A percentile compares a stretch with the other conserved stretches of the same genome.
Evolutionary conservation across 1,284 basidiomycete species (phyloP).

Genomic region (Vanrija sp.): DNA sequence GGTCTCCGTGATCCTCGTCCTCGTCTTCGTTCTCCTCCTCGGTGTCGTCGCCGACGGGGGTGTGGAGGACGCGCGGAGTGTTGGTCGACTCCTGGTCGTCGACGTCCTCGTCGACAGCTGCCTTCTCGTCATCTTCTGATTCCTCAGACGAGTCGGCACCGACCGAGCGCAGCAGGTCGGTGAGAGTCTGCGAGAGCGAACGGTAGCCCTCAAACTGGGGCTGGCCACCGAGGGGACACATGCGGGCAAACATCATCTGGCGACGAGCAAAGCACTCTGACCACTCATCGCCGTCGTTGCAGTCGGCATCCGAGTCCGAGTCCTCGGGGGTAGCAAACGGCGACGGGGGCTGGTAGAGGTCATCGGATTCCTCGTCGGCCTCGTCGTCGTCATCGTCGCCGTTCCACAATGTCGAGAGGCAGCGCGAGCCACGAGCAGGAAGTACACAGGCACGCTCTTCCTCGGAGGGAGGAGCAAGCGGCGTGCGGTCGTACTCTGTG

Average conservation of each 20-base stretch:
- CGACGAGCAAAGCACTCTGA: constrained; percentile 41
- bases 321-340: constrained; percentile 19
- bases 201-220: constrained; percentile 46
- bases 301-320: constrained; percentile 7
- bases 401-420: constrained; percentile 17
- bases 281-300: constrained; percentile 26
- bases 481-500: constrained; percentile 49
- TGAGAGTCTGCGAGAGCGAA: constrained; percentile 37
- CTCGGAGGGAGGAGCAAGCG: constrained; percentile 48
- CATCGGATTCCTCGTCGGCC: constrained; percentile 6
- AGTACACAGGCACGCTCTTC: constrained; percentile 46
- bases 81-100: constrained; percentile 1
- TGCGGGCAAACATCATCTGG: constrained; percentile 44
- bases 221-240: constrained; percentile 25
- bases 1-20: background rate
- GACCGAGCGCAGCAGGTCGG: constrained; percentile 28
- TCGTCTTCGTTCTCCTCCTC: too few species aligned
- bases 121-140: background rate
- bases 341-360: constrained; percentile 8
- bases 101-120: constrained; percentile 1
- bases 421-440: constrained; percentile 44
- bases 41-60: background rate
- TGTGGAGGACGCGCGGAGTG: background rate
- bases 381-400: constrained; percentile 19
- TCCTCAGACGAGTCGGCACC: constrained; percentile 4